Evolutionary conservation across 805 yeast genomes (phyloP).

Genomic region (Candida nonsorbophila): DNA sequence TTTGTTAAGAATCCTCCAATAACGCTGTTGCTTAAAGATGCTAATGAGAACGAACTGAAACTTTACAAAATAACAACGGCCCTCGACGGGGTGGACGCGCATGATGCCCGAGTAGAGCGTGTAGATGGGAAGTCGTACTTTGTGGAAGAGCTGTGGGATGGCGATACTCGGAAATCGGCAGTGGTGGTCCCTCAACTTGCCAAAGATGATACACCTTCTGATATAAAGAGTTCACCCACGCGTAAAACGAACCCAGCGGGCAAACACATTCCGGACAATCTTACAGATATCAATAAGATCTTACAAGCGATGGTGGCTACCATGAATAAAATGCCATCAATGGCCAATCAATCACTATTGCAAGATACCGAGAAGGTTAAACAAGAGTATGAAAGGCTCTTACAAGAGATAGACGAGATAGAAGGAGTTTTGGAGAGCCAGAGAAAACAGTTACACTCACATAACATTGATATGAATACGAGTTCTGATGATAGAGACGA

Average conservation of each 20-base stretch:
- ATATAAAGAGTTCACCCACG: conserved; percentile 9
- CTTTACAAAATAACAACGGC: conserved; percentile 39
- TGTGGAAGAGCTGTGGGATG: conserved; percentile 20
- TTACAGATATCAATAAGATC: conserved; percentile 3
- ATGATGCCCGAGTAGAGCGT: conserved; percentile 36
- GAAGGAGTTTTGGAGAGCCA: conserved; percentile 42
- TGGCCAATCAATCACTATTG: conserved; percentile 15
- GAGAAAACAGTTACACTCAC: conserved; percentile 28
- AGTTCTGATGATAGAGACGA: conserved; percentile 4
- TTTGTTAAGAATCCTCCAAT: conserved; percentile 47
- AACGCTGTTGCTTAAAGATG: conserved; percentile 55
- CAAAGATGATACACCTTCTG: conserved; percentile 2
- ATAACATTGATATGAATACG: conserved; percentile 11
- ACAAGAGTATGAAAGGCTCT: conserved; percentile 29
- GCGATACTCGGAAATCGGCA: conserved; percentile 19
- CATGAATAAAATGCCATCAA: conserved; percentile 8
- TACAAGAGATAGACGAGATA: conserved; percentile 35
- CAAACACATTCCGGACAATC: background rate
- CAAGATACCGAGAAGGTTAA: conserved; percentile 31
- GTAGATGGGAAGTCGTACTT: conserved; percentile 43
- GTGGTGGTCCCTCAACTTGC: conserved; percentile 20
- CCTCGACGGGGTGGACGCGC: conserved; percentile 1
- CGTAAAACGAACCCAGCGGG: conserved; percentile 1
- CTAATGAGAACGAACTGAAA: conserved; percentile 46
- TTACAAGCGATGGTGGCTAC: conserved; percentile 6